Evolutionary conservation across 495 filamentous ascomycete species (phyloP).

Genomic region (Amniculicola lignicola): DNA sequence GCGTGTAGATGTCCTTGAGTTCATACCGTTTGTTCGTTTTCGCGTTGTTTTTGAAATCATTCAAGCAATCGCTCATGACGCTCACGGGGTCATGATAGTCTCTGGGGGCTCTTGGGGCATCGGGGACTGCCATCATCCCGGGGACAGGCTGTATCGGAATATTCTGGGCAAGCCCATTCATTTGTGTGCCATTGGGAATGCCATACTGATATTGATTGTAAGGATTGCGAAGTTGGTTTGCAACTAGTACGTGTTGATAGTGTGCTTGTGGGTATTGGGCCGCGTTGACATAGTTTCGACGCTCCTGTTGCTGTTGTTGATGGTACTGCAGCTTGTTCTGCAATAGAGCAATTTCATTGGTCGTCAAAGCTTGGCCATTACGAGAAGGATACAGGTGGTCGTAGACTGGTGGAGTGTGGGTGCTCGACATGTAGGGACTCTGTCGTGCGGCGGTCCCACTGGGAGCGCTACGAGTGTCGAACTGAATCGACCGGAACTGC

Average conservation of each 20-base stretch:
- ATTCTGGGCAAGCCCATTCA: constrained; percentile 36
- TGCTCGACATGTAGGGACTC: constrained; percentile 40
- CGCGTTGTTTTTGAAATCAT: constrained; percentile 72
- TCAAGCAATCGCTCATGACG: constrained; percentile 67
- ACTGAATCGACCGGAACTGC: constrained; percentile 25
- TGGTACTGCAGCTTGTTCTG: constrained; percentile 53
- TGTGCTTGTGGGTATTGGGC: constrained; percentile 22
- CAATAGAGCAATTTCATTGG: constrained; percentile 46
- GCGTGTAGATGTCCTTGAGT: constrained; percentile 84
- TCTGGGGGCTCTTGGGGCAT: constrained; percentile 52
- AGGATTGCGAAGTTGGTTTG: constrained; percentile 27
- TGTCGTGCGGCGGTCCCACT: constrained; percentile 32
- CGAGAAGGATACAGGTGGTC: constrained; percentile 35
- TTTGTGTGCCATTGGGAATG: constrained; percentile 29
- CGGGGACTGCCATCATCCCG: constrained; percentile 37
- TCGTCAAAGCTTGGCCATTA: constrained; percentile 43
- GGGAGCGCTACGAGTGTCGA: constrained; percentile 33
- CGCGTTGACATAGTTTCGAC: constrained; percentile 26
- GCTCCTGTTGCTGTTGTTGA: constrained; percentile 39
- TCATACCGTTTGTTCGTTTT: constrained; percentile 81
- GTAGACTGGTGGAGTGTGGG: constrained; percentile 41
- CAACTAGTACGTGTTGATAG: constrained; percentile 33
- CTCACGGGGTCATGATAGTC: constrained; percentile 60
- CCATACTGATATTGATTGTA: constrained; percentile 35
- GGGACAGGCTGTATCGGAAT: constrained; percentile 33